phyloP scores from a whole-genome alignment of 1,139 yeast species.

The Candida labiduridarum region DNA sequence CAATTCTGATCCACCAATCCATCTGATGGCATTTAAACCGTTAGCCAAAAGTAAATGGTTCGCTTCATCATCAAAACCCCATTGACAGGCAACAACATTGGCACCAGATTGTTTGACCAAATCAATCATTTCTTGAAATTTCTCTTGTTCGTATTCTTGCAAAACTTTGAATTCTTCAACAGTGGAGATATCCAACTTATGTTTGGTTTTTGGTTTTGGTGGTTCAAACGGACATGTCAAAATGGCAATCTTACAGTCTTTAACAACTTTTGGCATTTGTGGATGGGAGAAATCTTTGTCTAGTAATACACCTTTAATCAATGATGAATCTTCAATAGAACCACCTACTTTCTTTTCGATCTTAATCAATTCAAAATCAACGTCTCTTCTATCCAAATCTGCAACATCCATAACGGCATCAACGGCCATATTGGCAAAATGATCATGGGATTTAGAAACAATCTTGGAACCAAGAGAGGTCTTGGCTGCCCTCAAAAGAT shows the following conservation, averaged over 20 bases:
- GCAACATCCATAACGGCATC: conserved; percentile 94
- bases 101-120: conserved; percentile 90
- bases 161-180: conserved; percentile 91
- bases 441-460: conserved; percentile 90
- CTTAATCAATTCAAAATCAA: conserved; percentile 93
- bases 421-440: conserved; percentile 95
- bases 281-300: conserved; percentile 98
- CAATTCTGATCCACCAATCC: conserved; percentile 98
- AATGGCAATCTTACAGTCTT: conserved; percentile 88
- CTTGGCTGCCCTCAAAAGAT: conserved; percentile 85
- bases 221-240: conserved; percentile 99
- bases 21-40: conserved; percentile 91
- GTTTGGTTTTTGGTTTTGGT: conserved; percentile 98
- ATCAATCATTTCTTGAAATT: conserved; percentile 88
- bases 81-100: conserved; percentile 94
- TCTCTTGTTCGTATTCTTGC: conserved; percentile 89
- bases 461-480: conserved; percentile 95
- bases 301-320: conserved; percentile 87
- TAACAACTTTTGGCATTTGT: conserved; percentile 87
- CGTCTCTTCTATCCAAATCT: conserved; percentile 89
- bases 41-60: conserved; percentile 88
- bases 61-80: conserved; percentile 99
- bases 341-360: conserved; percentile 98
- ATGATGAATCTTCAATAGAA: conserved; percentile 76
- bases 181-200: conserved; percentile 86